Base-by-base conservation (phyloP, 805 yeast species). In the Yarrowia keelungensis region DNA sequence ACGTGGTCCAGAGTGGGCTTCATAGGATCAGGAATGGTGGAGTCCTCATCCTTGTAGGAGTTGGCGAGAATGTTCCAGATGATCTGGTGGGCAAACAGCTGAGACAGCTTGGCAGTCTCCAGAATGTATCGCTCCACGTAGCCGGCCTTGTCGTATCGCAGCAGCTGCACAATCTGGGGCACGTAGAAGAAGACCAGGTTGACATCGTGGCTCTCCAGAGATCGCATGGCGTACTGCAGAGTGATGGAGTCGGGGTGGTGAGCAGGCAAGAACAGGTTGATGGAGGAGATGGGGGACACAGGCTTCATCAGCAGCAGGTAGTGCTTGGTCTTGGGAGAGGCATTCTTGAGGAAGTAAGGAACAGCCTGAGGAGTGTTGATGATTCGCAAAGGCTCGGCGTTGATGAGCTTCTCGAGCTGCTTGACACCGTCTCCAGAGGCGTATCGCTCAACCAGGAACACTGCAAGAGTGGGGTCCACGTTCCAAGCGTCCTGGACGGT, bases 41-140 rank as follows among this genome's bases (percentile, higher is more conserved):
- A 88, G 10, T 94, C 97, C 73, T 94, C 98, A 76, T 91, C 98
- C 73, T 89, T 89, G 78, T 85, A 95, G 71, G 92, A 86, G 76
- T 96, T 95, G 0, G 99, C 98, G 74, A 89, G 79, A 90, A 95
- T 92, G 75, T 95, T 95, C 99, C 99, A 95, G 68, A 95, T 92
- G 72, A 95, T 93, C 79, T 95, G 99, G 78, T 95, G 99, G 0
- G 98, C 93, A 82, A 95, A 95, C 71, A 94, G 81, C 72, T 91
- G 96, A 36, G 95, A 89, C 14, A 92, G 91, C 75, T 89, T 88
- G 1, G 97, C 98, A 0, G 98, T 91, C 76, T 95, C 98, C 69
- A 94, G 80, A 71, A 95, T 92, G 76, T 90, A 91, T 73, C 92
- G 84, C 73, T 91, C 92, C 54, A 94, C 96, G 74, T 92, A 93